Base-by-base conservation (phyloP, 2,329 filamentous ascomycete genomes). In the Claviceps monticola region DNA sequence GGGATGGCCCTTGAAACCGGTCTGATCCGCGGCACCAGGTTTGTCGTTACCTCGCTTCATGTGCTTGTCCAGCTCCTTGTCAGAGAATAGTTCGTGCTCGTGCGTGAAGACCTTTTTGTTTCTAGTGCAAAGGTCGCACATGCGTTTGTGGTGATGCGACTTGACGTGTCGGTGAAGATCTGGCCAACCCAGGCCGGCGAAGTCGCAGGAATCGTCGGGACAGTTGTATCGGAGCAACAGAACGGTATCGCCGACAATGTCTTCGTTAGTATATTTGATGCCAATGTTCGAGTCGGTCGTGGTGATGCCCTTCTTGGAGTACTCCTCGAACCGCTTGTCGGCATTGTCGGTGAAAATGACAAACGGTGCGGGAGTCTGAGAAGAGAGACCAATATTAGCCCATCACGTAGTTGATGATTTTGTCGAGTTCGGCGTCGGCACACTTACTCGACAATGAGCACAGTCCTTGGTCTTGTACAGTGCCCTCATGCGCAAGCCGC, bases 61-160 rank as follows among this genome's bases (percentile, higher is more conserved):
- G 66, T 98, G 93, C 61, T 81, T 86, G 58, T 86, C 82, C 48
- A 97, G 74, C 59, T 91, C 88, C 56, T 83, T 79, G 55, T 82
- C 78, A 1, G 86, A 84, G 66, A 96, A 97, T 1, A 98, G 76
- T 56, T 94, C 88, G 64, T 98, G 93, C 68, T 98, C 93, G 68
- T 98, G 93, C 1, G 93, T 96, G 61, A 98, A 98, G 37, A 96
- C 89, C 64, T 95, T 96, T 70, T 98, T 98, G 72, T 96, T 90
- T 54, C 89, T 76, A 6, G 90, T 78, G 68, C 90, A 96, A 11
- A 95, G 74, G 66, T 95, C 88, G 67, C 86, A 94, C 84, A 94
- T 90, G 64, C 86, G 83, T 70, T 91, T 95, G 57, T 83, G 76
- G 71, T 98, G 93, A 53, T 78, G 79, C 50, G 74, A 80, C 63